Percentiles rank a stretch among this genome's conserved stretches.
These are phyloP conservation scores for Alternaria infectoria DNA, from an alignment of 2,329 filamentous ascomycete genomes.

Conservation along the genomic window DNA sequence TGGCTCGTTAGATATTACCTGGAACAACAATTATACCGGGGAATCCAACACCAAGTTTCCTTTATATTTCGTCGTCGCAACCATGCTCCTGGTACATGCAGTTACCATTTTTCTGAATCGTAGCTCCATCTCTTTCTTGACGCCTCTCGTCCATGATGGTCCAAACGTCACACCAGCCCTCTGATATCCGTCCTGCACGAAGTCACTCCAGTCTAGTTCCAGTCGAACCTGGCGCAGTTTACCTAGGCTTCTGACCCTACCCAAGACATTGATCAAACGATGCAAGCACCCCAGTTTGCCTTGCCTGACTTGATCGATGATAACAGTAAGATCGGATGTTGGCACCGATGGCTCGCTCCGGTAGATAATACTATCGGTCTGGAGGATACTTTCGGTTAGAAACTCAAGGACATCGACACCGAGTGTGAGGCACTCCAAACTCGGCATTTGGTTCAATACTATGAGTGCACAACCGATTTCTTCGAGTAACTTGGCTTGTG, in stretches of 20 bases:
- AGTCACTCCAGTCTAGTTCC: not conserved
- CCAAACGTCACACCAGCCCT: not conserved
- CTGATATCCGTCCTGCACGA: not conserved
- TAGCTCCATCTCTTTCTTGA: not conserved
- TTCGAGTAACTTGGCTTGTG: not conserved
- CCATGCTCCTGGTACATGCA: not conserved
- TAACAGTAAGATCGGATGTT: not conserved
- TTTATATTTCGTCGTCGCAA: not conserved
- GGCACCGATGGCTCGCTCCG: not conserved
- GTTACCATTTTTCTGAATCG: not conserved
- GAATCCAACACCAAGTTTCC: not conserved
- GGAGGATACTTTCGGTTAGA: not conserved
- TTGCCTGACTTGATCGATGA: not conserved
- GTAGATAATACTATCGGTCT: not conserved
- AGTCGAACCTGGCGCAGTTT: not conserved
- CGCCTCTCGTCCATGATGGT: not conserved
- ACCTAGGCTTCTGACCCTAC: not conserved
- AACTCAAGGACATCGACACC: not conserved
- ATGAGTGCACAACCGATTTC: not conserved
- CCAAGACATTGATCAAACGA: not conserved
- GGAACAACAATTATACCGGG: accelerated
- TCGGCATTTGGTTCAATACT: not conserved
- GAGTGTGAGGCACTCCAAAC: not conserved
- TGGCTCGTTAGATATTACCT: accelerated
- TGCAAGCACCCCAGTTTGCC: not conserved